Evolutionary conservation across 108 stramenopile species (phyloP).

Genomic region (Aurantiochytrium sp.): DNA sequence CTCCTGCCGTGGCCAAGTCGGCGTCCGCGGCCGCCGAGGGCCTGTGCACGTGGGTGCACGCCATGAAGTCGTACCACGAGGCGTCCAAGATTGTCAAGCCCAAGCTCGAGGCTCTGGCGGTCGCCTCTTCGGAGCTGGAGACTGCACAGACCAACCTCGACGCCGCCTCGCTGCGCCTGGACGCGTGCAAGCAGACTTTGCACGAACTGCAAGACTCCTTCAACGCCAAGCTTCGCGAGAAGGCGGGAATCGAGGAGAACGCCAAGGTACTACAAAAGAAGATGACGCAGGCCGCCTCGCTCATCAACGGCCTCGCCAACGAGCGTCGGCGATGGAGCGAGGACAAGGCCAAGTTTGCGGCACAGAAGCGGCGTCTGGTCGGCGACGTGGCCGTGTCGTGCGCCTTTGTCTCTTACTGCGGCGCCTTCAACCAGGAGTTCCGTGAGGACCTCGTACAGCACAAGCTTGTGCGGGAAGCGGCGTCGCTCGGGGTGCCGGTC

Average conservation of each 20-base stretch:
- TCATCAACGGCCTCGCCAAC: slow-evolving; percentile 76
- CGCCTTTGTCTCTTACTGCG: slow-evolving; percentile 81
- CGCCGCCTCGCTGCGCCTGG: slow-evolving; percentile 65
- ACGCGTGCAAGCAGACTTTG: slow-evolving; percentile 67
- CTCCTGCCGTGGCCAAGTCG: slow-evolving; percentile 70
- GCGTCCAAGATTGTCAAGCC: slow-evolving; percentile 89
- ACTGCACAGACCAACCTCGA: slow-evolving; percentile 72
- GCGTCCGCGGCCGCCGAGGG: slow-evolving; percentile 81
- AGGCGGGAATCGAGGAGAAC: slow-evolving; percentile 70
- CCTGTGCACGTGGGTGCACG: slow-evolving; percentile 76
- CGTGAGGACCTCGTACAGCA: slow-evolving; percentile 70
- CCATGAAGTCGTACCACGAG: slow-evolving; percentile 82
- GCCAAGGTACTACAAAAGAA: slow-evolving; percentile 71
- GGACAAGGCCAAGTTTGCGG: slow-evolving; percentile 76
- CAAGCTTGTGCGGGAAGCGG: slow-evolving; percentile 72
- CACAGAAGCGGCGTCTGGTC: slow-evolving; percentile 72
- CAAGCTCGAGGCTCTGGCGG: slow-evolving; percentile 76
- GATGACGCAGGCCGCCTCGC: slow-evolving; percentile 76
- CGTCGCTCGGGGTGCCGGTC: slow-evolving; percentile 70
- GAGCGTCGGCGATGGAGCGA: slow-evolving; percentile 80
- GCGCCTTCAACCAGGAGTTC: slow-evolving; percentile 84
- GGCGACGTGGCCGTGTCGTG: slow-evolving; percentile 82
- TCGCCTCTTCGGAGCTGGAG: slow-evolving; percentile 76
- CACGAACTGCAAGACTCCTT: slow-evolving; percentile 69
- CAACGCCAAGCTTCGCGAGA: slow-evolving; percentile 74